Evolutionary conservation across 306 rosid species (phyloP).

Genomic region (Castanea mollissima): DNA sequence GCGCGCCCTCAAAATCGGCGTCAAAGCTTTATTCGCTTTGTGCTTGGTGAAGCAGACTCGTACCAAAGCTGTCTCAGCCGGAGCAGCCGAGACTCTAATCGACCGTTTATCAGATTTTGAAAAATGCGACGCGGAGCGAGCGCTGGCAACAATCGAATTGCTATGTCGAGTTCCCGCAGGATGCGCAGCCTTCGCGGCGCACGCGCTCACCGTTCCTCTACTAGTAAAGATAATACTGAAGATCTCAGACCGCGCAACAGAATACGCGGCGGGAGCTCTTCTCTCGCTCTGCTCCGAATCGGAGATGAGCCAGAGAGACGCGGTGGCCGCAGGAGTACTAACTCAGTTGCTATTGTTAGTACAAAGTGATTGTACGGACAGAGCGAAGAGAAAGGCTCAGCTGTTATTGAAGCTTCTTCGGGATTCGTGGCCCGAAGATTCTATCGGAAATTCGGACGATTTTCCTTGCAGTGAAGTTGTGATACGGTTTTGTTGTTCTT

Average conservation of each 20-base stretch:
- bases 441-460: conserved; percentile 77
- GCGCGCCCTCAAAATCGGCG: conserved; percentile 66
- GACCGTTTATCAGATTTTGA: conserved; percentile 75
- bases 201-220: conserved; percentile 81
- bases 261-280: conserved; percentile 86
- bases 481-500: conserved; percentile 37
- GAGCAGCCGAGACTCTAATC: conserved; percentile 62
- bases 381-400: conserved; percentile 95
- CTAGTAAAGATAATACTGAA: conserved; percentile 78
- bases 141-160: conserved; percentile 76
- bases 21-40: conserved; percentile 71
- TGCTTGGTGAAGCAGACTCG: conserved; percentile 79
- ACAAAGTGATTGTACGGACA: conserved; percentile 88
- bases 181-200: conserved; percentile 49
- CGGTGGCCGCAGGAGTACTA: conserved; percentile 80
- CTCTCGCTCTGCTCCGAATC: conserved; percentile 74
- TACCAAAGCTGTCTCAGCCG: conserved; percentile 63
- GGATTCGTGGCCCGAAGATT: conserved; percentile 96
- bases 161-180: conserved; percentile 68
- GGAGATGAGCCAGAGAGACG: conserved; percentile 58
- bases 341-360: conserved; percentile 76
- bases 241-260: conserved; percentile 85
- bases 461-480: conserved; percentile 74
- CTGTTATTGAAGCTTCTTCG: conserved; percentile 86
- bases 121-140: conserved; percentile 82